phyloP scores from a whole-genome alignment of 1,284 basidiomycete species.

The Cutaneotrichosporon sp. region DNA sequence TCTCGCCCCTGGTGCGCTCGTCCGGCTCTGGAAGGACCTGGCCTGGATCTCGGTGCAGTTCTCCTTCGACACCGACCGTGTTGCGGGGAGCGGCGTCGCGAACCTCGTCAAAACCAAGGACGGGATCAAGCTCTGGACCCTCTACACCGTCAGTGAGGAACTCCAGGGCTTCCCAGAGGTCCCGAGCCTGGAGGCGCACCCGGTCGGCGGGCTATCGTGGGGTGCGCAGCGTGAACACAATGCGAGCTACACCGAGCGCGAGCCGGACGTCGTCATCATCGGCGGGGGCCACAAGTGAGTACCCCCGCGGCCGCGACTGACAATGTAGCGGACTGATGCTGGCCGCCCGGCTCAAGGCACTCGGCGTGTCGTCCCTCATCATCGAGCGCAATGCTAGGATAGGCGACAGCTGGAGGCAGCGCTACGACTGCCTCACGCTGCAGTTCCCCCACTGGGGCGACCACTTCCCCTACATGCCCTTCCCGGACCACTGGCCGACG shows the following conservation, averaged over 20 bases:
- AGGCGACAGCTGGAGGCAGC: slow-evolving; percentile 54
- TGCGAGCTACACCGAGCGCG: slow-evolving; percentile 25
- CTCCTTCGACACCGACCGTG: slow-evolving; percentile 60
- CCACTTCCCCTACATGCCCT: slow-evolving; percentile 57
- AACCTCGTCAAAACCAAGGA: slow-evolving; percentile 56
- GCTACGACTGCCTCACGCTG: slow-evolving; percentile 64
- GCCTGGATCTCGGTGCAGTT: slow-evolving; percentile 62
- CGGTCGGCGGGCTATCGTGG: slow-evolving; percentile 26
- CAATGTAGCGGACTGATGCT: slow-evolving; percentile 7
- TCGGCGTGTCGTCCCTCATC: slow-evolving; percentile 51
- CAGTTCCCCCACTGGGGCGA: slow-evolving; percentile 62
- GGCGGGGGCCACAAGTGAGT: slow-evolving; percentile 56
- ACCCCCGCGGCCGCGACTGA: slow-evolving; percentile 14
- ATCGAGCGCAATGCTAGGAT: slow-evolving; percentile 50
- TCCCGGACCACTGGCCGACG: slow-evolving; percentile 62
- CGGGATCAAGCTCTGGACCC: slow-evolving; percentile 61
- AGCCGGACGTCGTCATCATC: slow-evolving; percentile 58
- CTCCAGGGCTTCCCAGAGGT: slow-evolving; percentile 58
- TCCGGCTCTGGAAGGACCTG: slow-evolving; percentile 61
- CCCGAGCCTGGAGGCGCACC: slow-evolving; percentile 30
- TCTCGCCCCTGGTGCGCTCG: slow-evolving; percentile 42
- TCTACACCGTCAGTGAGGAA: slow-evolving; percentile 62
- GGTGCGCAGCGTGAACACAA: slow-evolving; percentile 20
- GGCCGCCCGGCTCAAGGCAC: slow-evolving; percentile 52
- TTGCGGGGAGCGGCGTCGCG: slow-evolving; percentile 58